Percentiles rank a stretch among this genome's conserved stretches.
Evolutionary conservation across 1,139 yeast genomes (phyloP).

Genomic region (Protomyces gravidus): DNA sequence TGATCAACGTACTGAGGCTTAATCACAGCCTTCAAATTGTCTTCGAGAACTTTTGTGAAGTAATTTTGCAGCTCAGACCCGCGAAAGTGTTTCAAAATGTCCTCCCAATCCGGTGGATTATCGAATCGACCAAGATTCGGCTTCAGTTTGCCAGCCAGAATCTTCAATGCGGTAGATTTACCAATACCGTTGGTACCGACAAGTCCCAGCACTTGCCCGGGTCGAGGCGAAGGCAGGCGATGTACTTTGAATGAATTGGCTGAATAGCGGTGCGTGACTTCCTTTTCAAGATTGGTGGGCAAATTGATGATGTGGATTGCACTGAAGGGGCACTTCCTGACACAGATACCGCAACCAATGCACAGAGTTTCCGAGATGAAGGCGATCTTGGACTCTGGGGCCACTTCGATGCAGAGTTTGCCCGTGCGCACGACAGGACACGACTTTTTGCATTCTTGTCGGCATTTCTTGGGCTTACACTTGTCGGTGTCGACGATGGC

Average conservation of each 20-base stretch:
- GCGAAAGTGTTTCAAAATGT: conserved; percentile 81
- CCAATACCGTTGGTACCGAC: conserved; percentile 99
- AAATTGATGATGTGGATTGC: conserved; percentile 92
- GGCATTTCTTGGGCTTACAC: conserved; percentile 96
- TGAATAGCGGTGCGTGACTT: conserved; percentile 94
- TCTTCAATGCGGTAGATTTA: conserved; percentile 94
- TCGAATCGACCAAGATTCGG: conserved; percentile 93
- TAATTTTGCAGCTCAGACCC: conserved; percentile 96
- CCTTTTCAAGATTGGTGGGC: conserved; percentile 87
- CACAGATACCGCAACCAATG: conserved; percentile 99
- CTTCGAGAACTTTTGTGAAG: conserved; percentile 89
- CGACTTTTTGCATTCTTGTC: conserved; percentile 92
- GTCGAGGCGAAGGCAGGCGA: conserved; percentile 96
- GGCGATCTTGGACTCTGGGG: conserved; percentile 85
- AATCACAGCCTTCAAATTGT: conserved; percentile 85
- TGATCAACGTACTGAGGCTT: conserved; percentile 98
- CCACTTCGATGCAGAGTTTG: conserved; percentile 92
- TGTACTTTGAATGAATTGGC: conserved; percentile 97
- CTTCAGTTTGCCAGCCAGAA: conserved; percentile 96
- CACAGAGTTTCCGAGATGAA: conserved; percentile 93
- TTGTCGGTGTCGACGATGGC: conserved; percentile 90
- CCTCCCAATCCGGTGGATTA: conserved; percentile 97
- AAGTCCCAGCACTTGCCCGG: conserved; percentile 95
- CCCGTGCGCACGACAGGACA: conserved; percentile 99
- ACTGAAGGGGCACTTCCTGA: conserved; percentile 95